Percentiles rank a stretch among this genome's conserved stretches.
Evolutionary conservation across 2,329 filamentous ascomycete genomes (phyloP).

Genomic region (Kalaharituber pfeilii): DNA sequence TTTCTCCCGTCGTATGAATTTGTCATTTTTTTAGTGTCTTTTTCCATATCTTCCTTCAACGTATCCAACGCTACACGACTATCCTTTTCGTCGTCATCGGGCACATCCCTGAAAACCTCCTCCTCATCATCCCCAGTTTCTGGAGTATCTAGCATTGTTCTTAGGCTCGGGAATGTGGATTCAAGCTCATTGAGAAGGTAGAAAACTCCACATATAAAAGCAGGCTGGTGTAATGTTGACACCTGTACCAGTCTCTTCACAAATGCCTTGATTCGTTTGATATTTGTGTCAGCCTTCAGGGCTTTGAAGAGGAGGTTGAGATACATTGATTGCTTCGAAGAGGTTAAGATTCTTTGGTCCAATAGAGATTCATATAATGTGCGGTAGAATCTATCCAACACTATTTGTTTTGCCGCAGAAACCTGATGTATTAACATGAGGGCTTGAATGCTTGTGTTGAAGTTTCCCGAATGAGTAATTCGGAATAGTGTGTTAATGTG

Average conservation of each 20-base stretch:
- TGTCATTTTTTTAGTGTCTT: neutral
- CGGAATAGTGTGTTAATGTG: constrained; percentile 89
- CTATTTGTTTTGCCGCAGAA: constrained; percentile 59
- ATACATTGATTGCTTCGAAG: constrained; percentile 90
- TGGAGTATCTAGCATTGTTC: constrained; percentile 59
- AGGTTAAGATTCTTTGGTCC: constrained; percentile 70
- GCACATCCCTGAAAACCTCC: constrained; percentile 50
- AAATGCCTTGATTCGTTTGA: constrained; percentile 86
- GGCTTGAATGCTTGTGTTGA: constrained; percentile 95
- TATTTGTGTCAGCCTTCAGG: constrained; percentile 75
- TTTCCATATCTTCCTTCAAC: constrained; percentile 14
- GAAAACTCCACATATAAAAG: constrained; percentile 83
- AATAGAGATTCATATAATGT: constrained; percentile 89
- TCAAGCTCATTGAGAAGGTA: constrained; percentile 75
- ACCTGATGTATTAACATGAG: constrained; percentile 90
- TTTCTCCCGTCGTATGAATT: constrained; percentile 67
- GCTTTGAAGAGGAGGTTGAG: constrained; percentile 80
- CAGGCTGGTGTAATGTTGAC: constrained; percentile 70
- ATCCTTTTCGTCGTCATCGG: constrained; percentile 31
- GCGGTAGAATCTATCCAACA: constrained; percentile 80
- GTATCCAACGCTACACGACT: constrained; percentile 6
- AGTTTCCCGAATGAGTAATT: constrained; percentile 94
- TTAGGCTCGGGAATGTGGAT: constrained; percentile 60
- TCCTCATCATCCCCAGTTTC: constrained; percentile 61
- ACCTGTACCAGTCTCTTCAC: constrained; percentile 84